These are phyloP conservation scores for Crepidotus sp. DNA, from an alignment of 1,284 basidiomycete genomes.

Conservation along the genomic window DNA sequence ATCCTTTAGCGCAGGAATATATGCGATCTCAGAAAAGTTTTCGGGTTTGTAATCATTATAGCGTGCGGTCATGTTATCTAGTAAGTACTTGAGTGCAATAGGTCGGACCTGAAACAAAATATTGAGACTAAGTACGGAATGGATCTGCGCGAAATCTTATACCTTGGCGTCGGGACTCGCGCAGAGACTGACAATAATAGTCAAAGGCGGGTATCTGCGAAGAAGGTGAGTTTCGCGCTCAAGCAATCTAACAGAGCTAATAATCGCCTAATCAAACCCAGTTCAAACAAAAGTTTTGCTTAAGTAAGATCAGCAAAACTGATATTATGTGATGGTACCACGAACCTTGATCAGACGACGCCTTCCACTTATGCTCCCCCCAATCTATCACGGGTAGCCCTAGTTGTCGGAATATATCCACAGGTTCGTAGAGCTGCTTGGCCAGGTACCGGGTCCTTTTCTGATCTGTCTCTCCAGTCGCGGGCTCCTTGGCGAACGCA, in stretches of 20 bases:
- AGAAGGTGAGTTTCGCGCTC: not conserved
- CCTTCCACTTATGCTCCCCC: slow-evolving; percentile 75
- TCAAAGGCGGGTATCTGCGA: slow-evolving; percentile 52
- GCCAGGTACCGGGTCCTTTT: slow-evolving; percentile 51
- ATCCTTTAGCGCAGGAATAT: slow-evolving; percentile 69
- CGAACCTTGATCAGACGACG: slow-evolving; percentile 77
- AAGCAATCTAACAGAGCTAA: not conserved
- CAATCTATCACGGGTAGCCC: slow-evolving; percentile 83
- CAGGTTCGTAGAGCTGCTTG: slow-evolving; percentile 77
- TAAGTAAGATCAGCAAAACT: slow-evolving; percentile 3
- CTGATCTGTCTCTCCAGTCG: slow-evolving; percentile 21
- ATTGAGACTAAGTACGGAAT: not conserved
- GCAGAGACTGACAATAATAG: slow-evolving; percentile 60
- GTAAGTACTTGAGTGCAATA: slow-evolving; percentile 68
- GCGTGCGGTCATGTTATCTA: slow-evolving; percentile 57
- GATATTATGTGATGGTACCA: not conserved
- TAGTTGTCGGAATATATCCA: slow-evolving; percentile 64
- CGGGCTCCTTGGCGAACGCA: slow-evolving; percentile 67
- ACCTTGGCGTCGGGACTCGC: slow-evolving; percentile 40
- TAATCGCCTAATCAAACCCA: slow-evolving; percentile 63
- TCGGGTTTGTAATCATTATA: slow-evolving; percentile 60
- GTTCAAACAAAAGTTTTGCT: slow-evolving; percentile 78
- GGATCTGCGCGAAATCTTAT: not conserved
- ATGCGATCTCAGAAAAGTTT: slow-evolving; percentile 52
- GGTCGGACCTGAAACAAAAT: slow-evolving; percentile 31